Percentiles rank a stretch among this genome's conserved stretches.
Conservation (phyloP, 1,139 yeast species). For the Geotrichum candidum region DNA sequence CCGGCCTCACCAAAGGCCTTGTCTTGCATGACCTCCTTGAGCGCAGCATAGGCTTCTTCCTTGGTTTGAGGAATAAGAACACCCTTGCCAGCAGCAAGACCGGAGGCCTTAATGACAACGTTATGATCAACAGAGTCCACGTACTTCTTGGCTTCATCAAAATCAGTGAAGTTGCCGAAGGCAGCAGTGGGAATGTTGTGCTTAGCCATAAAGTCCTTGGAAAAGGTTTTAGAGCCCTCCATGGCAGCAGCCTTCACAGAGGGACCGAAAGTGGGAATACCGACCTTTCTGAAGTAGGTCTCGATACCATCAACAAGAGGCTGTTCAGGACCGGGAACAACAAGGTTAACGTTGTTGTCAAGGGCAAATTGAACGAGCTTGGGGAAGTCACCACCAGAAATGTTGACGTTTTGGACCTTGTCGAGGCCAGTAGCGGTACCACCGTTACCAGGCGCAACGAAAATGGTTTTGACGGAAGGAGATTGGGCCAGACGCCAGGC, state of each 20-base stretch:
- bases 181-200: conserved; percentile 92
- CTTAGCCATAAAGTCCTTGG: conserved; percentile 88
- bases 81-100: conserved; percentile 98
- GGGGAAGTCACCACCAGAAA: conserved; percentile 43
- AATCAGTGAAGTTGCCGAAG: conserved; percentile 73
- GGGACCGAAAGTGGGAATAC: conserved; percentile 96
- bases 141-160: conserved; percentile 67
- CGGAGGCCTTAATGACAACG: conserved; percentile 93
- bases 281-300: conserved; percentile 58
- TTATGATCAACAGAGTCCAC: conserved; percentile 61
- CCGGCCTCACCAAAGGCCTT: conserved; percentile 91
- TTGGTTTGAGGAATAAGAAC: conserved; percentile 83
- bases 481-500: conserved; percentile 89
- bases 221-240: conserved; percentile 96
- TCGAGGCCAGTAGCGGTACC: conserved; percentile 58
- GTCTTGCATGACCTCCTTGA: conserved; percentile 84
- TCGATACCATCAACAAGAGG: conserved; percentile 93
- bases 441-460: conserved; percentile 96
- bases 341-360: conserved; percentile 63
- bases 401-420: conserved; percentile 65
- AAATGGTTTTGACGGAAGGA: conserved; percentile 61
- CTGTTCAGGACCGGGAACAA: conserved; percentile 98
- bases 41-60: conserved; percentile 78
- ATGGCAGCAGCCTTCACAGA: conserved; percentile 80
- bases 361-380: conserved; percentile 55